Conservation (phyloP, 108 stramenopile species). For the Cyclotella distinguenda region DNA sequence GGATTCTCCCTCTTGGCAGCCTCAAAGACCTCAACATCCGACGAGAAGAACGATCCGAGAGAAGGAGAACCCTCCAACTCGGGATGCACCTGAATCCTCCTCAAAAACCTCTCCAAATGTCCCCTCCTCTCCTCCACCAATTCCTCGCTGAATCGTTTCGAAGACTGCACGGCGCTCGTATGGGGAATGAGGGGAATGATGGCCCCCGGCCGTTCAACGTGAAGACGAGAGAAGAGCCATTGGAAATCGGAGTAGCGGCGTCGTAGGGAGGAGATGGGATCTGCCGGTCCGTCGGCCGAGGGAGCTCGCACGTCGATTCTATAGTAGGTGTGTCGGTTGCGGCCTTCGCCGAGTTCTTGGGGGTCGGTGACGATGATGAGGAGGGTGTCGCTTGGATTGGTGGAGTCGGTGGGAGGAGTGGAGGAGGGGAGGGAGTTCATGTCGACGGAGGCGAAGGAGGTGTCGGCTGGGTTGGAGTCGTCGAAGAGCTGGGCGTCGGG, state of each 20-base stretch:
- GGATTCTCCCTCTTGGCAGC: conserved; percentile 61
- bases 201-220: conserved; percentile 79
- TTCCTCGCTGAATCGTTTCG: conserved; percentile 70
- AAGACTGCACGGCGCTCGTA: conserved; percentile 56
- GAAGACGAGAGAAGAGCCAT: conserved; percentile 86
- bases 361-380: conserved; percentile 61
- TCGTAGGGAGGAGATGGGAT: conserved; percentile 57
- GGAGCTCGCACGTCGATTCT: conserved; percentile 53
- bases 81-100: conserved; percentile 67
- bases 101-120: conserved; percentile 76
- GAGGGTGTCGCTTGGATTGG: background rate
- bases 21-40: conserved; percentile 70
- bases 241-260: conserved; percentile 93
- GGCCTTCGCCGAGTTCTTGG: conserved; percentile 63
- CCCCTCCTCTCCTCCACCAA: conserved; percentile 77
- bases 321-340: conserved; percentile 61
- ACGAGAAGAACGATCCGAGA: conserved; percentile 76
- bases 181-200: conserved; percentile 94
- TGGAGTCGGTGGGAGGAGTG: conserved; percentile 4
- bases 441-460: conserved; percentile 7
- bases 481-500: conserved; percentile 34
- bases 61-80: conserved; percentile 72
- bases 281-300: conserved; percentile 33
- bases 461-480: background rate
- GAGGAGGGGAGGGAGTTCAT: conserved; percentile 3